Conservation (phyloP, 2,329 filamentous ascomycete genomes). For the Epichloe scottii region DNA sequence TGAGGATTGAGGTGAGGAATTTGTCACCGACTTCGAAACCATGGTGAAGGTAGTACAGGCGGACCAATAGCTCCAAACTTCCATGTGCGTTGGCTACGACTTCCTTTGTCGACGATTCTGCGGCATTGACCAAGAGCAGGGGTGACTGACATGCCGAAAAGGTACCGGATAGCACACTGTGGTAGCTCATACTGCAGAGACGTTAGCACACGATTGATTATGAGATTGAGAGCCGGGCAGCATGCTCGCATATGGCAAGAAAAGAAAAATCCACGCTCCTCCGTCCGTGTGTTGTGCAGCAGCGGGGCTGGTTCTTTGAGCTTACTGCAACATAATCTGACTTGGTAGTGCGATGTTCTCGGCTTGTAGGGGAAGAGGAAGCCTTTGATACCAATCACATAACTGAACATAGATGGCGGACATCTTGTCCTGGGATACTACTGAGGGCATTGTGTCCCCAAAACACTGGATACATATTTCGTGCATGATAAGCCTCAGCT, state of each 20-base stretch:
- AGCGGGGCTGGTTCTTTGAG: neutral
- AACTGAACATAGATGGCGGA: conserved; percentile 12
- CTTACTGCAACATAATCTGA: conserved; percentile 26
- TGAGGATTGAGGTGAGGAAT: conserved; percentile 13
- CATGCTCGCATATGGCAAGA: neutral
- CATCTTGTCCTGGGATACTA: conserved; percentile 9
- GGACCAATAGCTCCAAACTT: conserved; percentile 14
- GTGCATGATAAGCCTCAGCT: conserved; percentile 22
- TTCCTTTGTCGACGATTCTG: conserved; percentile 2
- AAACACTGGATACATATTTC: conserved; percentile 5
- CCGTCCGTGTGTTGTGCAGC: neutral
- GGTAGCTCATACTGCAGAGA: too few species aligned
- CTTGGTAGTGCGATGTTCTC: conserved; percentile 19
- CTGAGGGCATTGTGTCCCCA: neutral
- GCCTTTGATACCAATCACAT: conserved; percentile 15
- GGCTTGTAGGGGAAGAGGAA: conserved; percentile 16
- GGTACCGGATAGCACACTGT: too few species aligned
- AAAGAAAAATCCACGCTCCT: too few species aligned
- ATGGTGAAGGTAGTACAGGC: conserved; percentile 20
- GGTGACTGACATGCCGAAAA: too few species aligned
- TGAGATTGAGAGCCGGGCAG: too few species aligned
- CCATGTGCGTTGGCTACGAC: conserved; percentile 13
- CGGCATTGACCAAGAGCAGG: too few species aligned
- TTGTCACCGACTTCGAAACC: conserved; percentile 20
- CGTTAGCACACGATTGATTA: too few species aligned